Evolutionary conservation across 805 yeast genomes (phyloP).

Genomic region (Sugiyamaella lignohabitans): DNA sequence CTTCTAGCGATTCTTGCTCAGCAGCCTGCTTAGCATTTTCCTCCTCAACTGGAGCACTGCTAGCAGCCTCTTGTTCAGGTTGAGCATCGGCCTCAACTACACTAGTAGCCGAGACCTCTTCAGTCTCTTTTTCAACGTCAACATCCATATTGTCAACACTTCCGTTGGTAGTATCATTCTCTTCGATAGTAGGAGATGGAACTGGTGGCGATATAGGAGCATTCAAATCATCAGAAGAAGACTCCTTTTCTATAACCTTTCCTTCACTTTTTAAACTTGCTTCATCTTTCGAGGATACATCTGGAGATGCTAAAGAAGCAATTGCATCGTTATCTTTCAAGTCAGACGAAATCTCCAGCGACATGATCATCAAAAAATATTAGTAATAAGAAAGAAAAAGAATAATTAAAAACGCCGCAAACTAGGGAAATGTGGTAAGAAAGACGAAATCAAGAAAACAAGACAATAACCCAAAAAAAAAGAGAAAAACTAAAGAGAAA

Average conservation of each 20-base stretch:
- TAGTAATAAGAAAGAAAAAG: background rate
- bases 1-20: background rate
- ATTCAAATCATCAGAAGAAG: background rate
- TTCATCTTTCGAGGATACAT: background rate
- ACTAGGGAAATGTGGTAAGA: background rate
- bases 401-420: background rate
- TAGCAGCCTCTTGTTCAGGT: background rate
- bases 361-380: background rate
- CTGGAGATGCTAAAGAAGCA: background rate
- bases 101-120: conserved; percentile 4
- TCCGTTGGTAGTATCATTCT: conserved; percentile 4
- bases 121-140: background rate
- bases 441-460: too few species aligned
- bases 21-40: background rate
- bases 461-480: background rate
- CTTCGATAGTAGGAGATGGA: conserved; percentile 14
- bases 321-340: background rate
- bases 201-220: conserved; percentile 19
- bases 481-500: too few species aligned
- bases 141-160: conserved; percentile 6
- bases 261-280: background rate
- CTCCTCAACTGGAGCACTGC: background rate
- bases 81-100: background rate
- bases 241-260: background rate
- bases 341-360: background rate